Conservation (phyloP, 768 basidiomycete species). For the Hortiboletus flavorubellus region DNA sequence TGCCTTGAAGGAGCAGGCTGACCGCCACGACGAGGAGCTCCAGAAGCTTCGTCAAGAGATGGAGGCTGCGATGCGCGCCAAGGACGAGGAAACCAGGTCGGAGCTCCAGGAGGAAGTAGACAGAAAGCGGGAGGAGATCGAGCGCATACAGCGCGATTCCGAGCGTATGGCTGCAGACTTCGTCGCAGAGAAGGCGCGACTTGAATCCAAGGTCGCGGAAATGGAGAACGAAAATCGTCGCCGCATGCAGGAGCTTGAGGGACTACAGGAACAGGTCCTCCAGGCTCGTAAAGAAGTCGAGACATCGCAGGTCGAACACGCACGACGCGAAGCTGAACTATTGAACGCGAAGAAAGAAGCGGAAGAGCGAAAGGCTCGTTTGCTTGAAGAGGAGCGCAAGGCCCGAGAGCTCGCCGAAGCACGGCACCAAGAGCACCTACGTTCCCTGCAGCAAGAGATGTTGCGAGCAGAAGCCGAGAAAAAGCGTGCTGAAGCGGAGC, state of each 20-base stretch:
- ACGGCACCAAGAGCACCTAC: constrained; percentile 30
- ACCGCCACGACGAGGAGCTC: constrained; percentile 48
- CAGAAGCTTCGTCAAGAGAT: constrained; percentile 44
- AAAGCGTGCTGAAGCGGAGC: constrained; percentile 20
- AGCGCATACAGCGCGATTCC: constrained; percentile 39
- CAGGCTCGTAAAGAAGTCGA: constrained; percentile 28
- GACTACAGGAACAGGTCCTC: constrained; percentile 28
- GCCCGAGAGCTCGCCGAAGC: constrained; percentile 26
- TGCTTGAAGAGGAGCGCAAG: constrained; percentile 32
- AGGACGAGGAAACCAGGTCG: constrained; percentile 44
- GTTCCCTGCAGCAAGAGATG: constrained; percentile 26
- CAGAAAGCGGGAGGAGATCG: constrained; percentile 43
- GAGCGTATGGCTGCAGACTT: constrained; percentile 40
- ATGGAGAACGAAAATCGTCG: constrained; percentile 28
- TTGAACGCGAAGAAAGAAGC: constrained; percentile 23
- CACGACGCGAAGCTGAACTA: constrained; percentile 28
- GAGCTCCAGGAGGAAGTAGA: constrained; percentile 45
- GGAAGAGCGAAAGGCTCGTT: constrained; percentile 28
- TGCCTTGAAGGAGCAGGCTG: constrained; percentile 46
- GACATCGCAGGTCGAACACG: constrained; percentile 26
- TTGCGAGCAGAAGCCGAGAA: constrained; percentile 22
- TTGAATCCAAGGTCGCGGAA: constrained; percentile 24
- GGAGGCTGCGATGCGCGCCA: constrained; percentile 39
- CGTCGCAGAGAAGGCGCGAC: constrained; percentile 34
- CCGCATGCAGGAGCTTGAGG: constrained; percentile 16